A percentile compares a stretch with the other conserved stretches of the same genome.
phyloP scores from a whole-genome alignment of 306 rosid genomes.

The Dryas alaskensis region DNA sequence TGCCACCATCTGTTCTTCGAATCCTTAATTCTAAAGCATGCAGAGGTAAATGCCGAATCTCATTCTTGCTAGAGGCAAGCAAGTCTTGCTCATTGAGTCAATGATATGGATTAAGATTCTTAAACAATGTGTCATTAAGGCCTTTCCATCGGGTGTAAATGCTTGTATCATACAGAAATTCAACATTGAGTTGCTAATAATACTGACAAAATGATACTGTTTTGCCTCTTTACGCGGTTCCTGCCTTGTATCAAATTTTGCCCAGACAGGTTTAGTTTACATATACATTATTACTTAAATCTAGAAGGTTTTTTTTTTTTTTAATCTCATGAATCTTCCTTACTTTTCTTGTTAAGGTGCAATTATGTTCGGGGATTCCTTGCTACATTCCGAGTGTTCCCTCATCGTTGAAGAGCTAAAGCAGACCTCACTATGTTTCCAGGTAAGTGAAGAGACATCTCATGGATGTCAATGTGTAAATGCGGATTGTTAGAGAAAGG shows the following conservation, averaged over 20 bases:
- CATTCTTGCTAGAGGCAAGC: background rate
- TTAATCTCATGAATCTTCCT: background rate
- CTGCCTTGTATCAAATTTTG: background rate
- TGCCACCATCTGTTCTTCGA: slow-evolving; percentile 81
- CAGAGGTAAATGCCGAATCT: slow-evolving; percentile 57
- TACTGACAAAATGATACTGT: background rate
- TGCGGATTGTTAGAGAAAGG: background rate
- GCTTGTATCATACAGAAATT: background rate
- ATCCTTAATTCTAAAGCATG: slow-evolving; percentile 87
- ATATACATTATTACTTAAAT: background rate
- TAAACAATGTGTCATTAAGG: background rate
- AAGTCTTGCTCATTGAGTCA: background rate
- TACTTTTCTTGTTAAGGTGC: slow-evolving; percentile 60
- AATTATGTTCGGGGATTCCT: slow-evolving; percentile 92
- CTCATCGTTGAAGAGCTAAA: slow-evolving; percentile 86
- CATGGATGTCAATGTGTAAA: background rate
- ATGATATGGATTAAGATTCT: background rate
- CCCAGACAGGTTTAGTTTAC: background rate
- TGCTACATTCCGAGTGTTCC: slow-evolving; percentile 92
- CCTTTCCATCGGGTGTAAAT: background rate
- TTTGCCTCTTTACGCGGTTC: background rate
- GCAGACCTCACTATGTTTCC: slow-evolving; percentile 84
- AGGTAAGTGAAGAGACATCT: slow-evolving; percentile 41
- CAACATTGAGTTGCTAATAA: background rate
- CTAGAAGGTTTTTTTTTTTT: background rate